A percentile compares a stretch with the other conserved stretches of the same genome.
Evolutionary conservation across 306 rosid genomes (phyloP).

Genomic region (Purshia tridentata): DNA sequence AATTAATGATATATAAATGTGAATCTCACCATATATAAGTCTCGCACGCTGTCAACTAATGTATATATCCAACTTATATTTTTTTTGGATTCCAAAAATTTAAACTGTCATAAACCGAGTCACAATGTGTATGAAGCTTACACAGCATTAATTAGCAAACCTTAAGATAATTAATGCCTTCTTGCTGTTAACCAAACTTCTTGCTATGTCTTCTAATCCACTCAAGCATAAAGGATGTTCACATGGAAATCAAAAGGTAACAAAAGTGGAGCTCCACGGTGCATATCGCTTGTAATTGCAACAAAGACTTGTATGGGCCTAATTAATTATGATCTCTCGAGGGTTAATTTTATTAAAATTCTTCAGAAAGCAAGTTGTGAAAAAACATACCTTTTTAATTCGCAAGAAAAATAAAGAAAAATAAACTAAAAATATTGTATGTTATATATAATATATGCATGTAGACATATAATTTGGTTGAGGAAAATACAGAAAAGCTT

Average conservation of each 20-base stretch:
- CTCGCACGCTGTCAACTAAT: too few relatives aligned
- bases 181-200: conserved; percentile 6
- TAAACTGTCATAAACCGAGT: too few relatives aligned
- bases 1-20: too few relatives aligned
- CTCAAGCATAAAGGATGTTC: not conserved
- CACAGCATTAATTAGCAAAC: too few relatives aligned
- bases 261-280: not conserved
- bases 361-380: conserved; percentile 1
- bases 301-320: not conserved
- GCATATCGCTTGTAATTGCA: not conserved
- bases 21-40: too few relatives aligned
- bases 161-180: not conserved
- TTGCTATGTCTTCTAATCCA: conserved; percentile 11
- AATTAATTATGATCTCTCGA: not conserved
- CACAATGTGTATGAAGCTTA: too few relatives aligned
- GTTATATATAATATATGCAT: too few relatives aligned
- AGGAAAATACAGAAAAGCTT: conserved; percentile 19
- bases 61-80: too few relatives aligned
- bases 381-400: not conserved
- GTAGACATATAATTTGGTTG: too few relatives aligned
- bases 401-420: not conserved
- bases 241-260: conserved; percentile 1
- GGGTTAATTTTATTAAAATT: not conserved
- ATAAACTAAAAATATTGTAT: conserved; percentile 6
- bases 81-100: too few relatives aligned